Evolutionary conservation across 2,329 filamentous ascomycete genomes (phyloP).

Genomic region (Endothia cerciana): DNA sequence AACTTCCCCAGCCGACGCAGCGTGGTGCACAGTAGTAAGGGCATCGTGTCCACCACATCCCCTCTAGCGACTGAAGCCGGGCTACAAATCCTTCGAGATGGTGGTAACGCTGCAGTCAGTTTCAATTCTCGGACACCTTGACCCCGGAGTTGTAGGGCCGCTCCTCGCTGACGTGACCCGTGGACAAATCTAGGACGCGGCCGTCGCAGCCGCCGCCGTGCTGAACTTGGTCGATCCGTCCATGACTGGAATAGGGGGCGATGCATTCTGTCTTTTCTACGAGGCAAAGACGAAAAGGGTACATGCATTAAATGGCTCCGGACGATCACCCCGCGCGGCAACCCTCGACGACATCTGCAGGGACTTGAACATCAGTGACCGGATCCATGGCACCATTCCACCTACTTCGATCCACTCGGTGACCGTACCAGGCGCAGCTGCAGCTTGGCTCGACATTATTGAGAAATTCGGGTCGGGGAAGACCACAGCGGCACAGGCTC

Average conservation of each 20-base stretch:
- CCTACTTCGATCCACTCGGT: conserved; percentile 75
- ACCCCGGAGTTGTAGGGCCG: background rate
- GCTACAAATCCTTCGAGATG: conserved; percentile 75
- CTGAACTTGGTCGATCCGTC: conserved; percentile 89
- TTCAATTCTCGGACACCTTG: background rate
- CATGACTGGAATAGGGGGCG: conserved; percentile 90
- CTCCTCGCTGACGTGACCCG: conserved; percentile 23
- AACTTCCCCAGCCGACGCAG: conserved; percentile 72
- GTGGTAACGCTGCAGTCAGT: conserved; percentile 88
- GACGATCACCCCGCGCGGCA: conserved; percentile 71
- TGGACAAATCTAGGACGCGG: conserved; percentile 79
- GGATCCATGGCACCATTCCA: conserved; percentile 65
- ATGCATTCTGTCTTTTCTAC: conserved; percentile 93
- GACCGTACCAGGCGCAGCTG: conserved; percentile 65
- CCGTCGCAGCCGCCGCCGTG: conserved; percentile 84
- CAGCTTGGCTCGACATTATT: conserved; percentile 28
- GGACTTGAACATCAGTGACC: conserved; percentile 67
- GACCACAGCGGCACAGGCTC: background rate
- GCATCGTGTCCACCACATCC: conserved; percentile 86
- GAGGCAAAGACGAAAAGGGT: conserved; percentile 79
- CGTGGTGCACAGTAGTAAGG: conserved; percentile 87
- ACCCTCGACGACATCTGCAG: conserved; percentile 71
- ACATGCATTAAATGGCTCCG: conserved; percentile 87
- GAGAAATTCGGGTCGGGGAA: conserved; percentile 22
- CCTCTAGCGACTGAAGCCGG: conserved; percentile 86